Base-by-base conservation (phyloP, 345 rosid genomes). In the Bretschneidera sinensis region DNA sequence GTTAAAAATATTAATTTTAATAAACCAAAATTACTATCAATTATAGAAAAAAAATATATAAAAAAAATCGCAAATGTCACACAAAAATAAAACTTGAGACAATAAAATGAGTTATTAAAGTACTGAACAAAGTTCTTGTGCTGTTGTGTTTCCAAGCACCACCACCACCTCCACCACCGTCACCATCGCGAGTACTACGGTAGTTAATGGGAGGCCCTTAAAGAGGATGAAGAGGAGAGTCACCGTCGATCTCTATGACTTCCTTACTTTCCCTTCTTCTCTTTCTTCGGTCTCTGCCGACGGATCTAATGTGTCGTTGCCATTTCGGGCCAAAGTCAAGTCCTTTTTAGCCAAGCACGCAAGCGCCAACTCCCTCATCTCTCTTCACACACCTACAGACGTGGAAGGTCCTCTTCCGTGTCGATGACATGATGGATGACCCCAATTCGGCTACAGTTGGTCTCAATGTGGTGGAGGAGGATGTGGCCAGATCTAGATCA, bases 201-300 rank as follows among this genome's bases (percentile, higher is more conserved):
- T 83, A 48, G 83, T 83, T 4, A 78, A 76, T 75, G 82, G 76
- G 1, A 68, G 84, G 62, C 84, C 89, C 0, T 21, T 81, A 52
- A 86, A 86, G 76, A 77, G 87, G 65, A 71, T 79, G 87, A 86
- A 81, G 81, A 71, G 87, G 51, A 81, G 89, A 61, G 85, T 83
- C 57, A 81, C 92, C 2, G 89, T 84, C 19, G 92, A 83, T 68
- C 87, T 86, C 53, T 65, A 70, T 58, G 76, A 81, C 59, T 79
- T 86, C 71, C 71, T 74, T 50, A 62, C 82, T 43, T 83, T 86
- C 54, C 89, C 83, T 25, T 62, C 82, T 3, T 28, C 33, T 28
- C 33, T 8, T 3, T 28, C 45, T 5, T 9, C 45, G 11, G 6
- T 19, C 10, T 53, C 62, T 17, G 43, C 57, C 0, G 65, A 63